Conservation (phyloP, 768 basidiomycete genomes). For the Lactifluus subvellereus region DNA sequence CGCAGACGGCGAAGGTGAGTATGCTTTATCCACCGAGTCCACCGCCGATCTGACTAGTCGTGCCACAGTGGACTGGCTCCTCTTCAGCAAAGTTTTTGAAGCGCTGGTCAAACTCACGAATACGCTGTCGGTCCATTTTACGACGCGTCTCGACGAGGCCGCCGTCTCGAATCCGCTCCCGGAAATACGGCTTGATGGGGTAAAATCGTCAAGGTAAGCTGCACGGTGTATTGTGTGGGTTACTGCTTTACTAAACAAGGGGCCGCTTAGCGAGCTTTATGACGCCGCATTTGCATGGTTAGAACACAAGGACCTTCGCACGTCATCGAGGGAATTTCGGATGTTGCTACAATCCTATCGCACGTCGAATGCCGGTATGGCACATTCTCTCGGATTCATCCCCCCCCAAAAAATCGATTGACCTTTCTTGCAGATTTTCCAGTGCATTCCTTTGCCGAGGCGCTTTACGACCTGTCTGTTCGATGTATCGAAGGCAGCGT, state of each 20-base stretch:
- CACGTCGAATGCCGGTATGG: constrained; percentile 12
- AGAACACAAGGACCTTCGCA: constrained; percentile 16
- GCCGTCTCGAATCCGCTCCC: constrained; percentile 19
- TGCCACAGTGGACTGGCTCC: constrained; percentile 49
- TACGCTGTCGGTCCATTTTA: constrained; percentile 30
- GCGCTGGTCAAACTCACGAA: constrained; percentile 39
- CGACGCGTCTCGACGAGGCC: constrained; percentile 30
- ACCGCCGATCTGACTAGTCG: background rate
- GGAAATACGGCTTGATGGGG: constrained; percentile 11
- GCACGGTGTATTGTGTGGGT: background rate
- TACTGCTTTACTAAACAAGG: background rate
- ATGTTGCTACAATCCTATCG: constrained; percentile 17
- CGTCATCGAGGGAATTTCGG: constrained; percentile 10
- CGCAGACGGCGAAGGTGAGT: constrained; percentile 44
- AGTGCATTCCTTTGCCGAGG: constrained; percentile 12
- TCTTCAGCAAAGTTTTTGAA: constrained; percentile 44
- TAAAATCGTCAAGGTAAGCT: constrained; percentile 17
- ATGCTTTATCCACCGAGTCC: background rate
- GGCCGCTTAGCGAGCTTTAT: constrained; percentile 8
- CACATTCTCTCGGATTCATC: background rate
- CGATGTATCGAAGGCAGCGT: constrained; percentile 14
- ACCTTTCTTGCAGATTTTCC: constrained; percentile 17
- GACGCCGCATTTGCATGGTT: constrained; percentile 20
- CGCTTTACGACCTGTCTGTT: constrained; percentile 19
- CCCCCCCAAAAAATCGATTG: background rate